These are phyloP conservation scores for Odonthalia washingtoniensis DNA, from an alignment of 31 red algal genomes.

Conservation along the genomic window DNA sequence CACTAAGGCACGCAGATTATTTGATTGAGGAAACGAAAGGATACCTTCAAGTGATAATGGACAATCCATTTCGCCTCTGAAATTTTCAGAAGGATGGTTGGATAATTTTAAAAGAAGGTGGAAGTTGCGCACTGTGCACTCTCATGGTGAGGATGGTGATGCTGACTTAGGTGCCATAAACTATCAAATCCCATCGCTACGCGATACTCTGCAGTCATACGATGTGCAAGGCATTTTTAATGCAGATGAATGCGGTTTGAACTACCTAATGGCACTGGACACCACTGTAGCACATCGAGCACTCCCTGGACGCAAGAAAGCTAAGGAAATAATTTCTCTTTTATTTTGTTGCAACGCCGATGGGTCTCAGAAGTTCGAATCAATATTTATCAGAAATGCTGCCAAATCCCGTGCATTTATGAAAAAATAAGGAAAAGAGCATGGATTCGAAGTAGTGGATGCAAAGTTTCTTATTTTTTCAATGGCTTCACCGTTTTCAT, in stretches of 20 bases:
- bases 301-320: conserved; percentile 23
- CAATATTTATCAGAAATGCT: conserved; percentile 25
- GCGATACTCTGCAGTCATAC: neutral
- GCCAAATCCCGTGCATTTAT: neutral
- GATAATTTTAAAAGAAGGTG: neutral
- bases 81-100: conserved; percentile 23
- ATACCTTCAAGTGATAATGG: no score
- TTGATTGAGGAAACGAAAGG: no score
- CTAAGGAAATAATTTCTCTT: neutral
- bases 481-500: conserved; percentile 32
- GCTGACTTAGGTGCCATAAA: neutral
- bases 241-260: conserved; percentile 36
- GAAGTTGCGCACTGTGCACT: neutral
- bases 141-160: conserved; percentile 26
- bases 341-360: conserved; percentile 15
- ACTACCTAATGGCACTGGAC: conserved; percentile 18
- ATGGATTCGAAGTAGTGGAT: conserved; percentile 4
- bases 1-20: no score
- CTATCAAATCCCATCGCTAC: neutral
- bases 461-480: neutral
- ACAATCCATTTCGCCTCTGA: no score
- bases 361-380: neutral
- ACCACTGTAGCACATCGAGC: neutral
- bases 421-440: conserved; percentile 14
- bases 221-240: neutral